These are phyloP conservation scores for Collybiopsis confluens DNA, from an alignment of 768 basidiomycete genomes.

Conservation along the genomic window DNA sequence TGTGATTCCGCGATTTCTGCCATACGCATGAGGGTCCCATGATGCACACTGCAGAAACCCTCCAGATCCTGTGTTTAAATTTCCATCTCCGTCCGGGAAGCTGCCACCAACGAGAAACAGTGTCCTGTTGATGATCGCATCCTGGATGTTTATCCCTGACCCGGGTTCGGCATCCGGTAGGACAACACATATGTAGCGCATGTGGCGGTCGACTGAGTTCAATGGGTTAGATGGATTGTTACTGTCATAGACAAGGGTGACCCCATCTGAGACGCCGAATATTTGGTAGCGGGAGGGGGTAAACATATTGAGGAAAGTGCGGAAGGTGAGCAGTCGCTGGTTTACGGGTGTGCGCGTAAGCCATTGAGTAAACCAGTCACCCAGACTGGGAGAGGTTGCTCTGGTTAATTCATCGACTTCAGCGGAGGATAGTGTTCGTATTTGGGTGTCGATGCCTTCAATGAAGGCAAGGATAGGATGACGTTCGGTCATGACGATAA, in stretches of 20 bases:
- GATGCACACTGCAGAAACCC: neutral
- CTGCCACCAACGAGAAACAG: neutral
- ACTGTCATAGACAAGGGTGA: neutral
- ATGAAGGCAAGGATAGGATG: neutral
- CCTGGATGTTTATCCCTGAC: neutral
- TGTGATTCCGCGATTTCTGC: neutral
- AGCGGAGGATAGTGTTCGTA: neutral
- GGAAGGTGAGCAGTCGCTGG: neutral
- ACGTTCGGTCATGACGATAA: neutral
- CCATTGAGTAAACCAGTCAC: neutral
- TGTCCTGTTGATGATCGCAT: neutral
- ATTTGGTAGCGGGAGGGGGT: neutral
- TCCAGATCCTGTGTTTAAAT: too few relatives aligned
- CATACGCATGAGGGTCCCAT: neutral
- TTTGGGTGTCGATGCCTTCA: neutral
- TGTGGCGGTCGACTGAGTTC: neutral
- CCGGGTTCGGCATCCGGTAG: neutral
- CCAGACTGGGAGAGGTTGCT: neutral
- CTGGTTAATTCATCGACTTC: neutral
- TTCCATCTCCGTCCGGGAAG: neutral
- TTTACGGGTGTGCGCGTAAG: neutral
- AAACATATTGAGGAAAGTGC: neutral
- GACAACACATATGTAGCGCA: neutral
- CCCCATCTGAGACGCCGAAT: neutral
- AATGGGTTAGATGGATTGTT: neutral